Conservation (phyloP, 371 early-diverging fungal species). For the Mucor racemosus region DNA sequence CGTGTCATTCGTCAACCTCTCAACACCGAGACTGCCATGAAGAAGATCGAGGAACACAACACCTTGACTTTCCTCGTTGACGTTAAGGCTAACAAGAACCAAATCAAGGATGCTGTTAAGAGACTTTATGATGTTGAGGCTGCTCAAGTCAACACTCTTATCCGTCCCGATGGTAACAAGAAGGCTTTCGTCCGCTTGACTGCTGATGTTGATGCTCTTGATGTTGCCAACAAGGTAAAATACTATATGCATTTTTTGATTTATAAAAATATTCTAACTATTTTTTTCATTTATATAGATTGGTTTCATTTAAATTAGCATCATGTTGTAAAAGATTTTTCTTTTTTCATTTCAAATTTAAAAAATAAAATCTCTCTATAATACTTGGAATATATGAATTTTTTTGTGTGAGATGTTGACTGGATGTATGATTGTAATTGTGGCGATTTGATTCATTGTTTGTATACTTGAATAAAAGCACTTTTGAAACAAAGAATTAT, state of each 20-base stretch:
- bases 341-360: background rate
- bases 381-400: no score
- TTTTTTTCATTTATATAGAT: background rate
- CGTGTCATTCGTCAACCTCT: constrained; percentile 90
- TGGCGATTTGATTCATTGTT: no score
- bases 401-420: no score
- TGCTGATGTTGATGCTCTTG: constrained; percentile 95
- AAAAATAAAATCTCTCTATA: no score
- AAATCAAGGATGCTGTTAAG: constrained; percentile 97
- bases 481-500: no score
- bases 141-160: constrained; percentile 95
- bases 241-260: background rate
- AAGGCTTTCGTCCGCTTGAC: constrained; percentile 98
- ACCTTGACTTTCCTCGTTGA: constrained; percentile 97
- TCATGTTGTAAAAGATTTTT: no score
- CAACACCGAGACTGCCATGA: constrained; percentile 98
- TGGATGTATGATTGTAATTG: no score
- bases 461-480: no score
- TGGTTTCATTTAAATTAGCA: constrained; percentile 18
- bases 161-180: constrained; percentile 96
- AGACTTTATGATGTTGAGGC: constrained; percentile 94
- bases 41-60: constrained; percentile 98
- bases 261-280: background rate
- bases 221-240: constrained; percentile 91
- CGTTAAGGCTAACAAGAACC: constrained; percentile 96